phyloP scores from a whole-genome alignment of 2,329 filamentous ascomycete genomes.

The Pestalotiopsis sp. region DNA sequence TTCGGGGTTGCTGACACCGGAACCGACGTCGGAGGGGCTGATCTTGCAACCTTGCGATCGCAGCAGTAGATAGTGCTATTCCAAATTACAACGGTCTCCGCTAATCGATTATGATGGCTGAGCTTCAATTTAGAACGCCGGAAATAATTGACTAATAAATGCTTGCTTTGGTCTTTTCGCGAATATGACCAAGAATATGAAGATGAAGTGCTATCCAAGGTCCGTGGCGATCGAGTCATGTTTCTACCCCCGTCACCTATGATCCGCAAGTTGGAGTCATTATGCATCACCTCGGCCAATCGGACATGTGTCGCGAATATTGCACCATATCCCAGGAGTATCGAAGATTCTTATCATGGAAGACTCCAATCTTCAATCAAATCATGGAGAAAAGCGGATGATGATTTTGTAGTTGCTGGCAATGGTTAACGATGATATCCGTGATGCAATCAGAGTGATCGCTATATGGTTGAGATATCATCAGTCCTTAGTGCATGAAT shows the following conservation, averaged over 20 bases:
- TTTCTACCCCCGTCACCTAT: background rate
- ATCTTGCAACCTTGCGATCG: background rate
- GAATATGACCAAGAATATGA: no score
- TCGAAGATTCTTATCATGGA: background rate
- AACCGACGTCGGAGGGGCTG: background rate
- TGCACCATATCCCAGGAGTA: background rate
- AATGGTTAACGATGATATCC: no score
- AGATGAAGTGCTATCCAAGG: no score
- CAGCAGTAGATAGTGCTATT: background rate
- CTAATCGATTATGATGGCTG: background rate
- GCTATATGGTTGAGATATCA: no score
- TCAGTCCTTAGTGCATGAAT: no score
- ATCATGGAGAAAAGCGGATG: background rate
- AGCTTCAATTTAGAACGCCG: rapidly evolving
- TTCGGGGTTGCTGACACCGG: background rate
- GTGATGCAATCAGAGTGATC: no score
- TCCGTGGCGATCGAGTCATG: no score
- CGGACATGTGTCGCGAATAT: background rate
- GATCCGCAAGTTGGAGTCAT: background rate
- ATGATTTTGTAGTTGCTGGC: background rate
- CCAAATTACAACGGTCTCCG: background rate
- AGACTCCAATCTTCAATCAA: background rate
- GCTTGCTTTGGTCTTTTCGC: no score
- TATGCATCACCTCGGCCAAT: background rate
- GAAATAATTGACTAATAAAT: background rate